Conservation (phyloP, 2,329 filamentous ascomycete species). For the Phialophora tarda region DNA sequence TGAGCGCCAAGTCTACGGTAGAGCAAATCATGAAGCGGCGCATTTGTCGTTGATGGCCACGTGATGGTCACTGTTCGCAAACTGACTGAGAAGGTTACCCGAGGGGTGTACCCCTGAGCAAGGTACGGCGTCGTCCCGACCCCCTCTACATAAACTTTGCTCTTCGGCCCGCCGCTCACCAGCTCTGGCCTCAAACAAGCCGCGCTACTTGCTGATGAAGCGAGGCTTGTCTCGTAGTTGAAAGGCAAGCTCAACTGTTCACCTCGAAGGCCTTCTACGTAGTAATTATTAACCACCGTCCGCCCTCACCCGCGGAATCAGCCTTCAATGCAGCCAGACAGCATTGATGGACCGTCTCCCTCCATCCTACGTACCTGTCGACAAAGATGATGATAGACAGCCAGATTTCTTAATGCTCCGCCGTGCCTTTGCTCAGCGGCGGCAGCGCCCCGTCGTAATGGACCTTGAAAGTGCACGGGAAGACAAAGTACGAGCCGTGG, state of each 20-base stretch:
- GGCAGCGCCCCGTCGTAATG: constrained; percentile 51
- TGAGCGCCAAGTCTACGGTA: not conserved
- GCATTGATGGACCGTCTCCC: not conserved
- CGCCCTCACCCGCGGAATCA: not conserved
- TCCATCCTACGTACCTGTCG: not conserved
- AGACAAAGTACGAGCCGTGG: constrained; percentile 63
- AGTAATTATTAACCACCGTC: not conserved
- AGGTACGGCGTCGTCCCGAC: too few relatives aligned
- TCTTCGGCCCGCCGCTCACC: too few relatives aligned
- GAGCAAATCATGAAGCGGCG: not conserved
- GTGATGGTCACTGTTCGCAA: too few relatives aligned
- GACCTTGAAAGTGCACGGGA: constrained; percentile 55
- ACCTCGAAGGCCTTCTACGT: not conserved
- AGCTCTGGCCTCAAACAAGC: not conserved
- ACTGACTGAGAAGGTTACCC: not conserved
- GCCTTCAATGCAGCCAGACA: not conserved
- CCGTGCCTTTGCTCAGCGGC: constrained; percentile 20
- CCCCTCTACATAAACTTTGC: too few relatives aligned
- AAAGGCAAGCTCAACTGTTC: too few relatives aligned
- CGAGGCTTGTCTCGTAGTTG: too few relatives aligned
- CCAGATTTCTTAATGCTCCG: constrained; percentile 10
- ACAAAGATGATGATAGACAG: not conserved
- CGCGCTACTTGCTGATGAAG: too few relatives aligned
- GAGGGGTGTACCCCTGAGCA: too few relatives aligned
- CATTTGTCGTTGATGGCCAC: not conserved